Conservation (phyloP, 2,329 filamentous ascomycete species). For the Scytalidium lignicola region DNA sequence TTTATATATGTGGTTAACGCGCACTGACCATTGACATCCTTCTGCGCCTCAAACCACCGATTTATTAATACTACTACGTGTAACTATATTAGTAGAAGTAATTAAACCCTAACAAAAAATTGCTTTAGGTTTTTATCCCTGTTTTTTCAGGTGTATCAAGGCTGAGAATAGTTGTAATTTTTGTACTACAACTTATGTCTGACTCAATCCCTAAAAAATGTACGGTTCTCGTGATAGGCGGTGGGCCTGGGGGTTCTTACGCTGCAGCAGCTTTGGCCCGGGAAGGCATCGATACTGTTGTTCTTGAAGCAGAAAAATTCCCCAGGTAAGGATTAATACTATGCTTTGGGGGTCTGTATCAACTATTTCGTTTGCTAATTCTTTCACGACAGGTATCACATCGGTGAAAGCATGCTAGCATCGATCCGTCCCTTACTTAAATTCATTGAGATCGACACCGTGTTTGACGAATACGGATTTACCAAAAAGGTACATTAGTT, state of each 20-base stretch:
- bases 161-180: no score
- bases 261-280: slow-evolving; percentile 36
- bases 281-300: slow-evolving; percentile 38
- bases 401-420: slow-evolving; percentile 32
- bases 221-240: slow-evolving; percentile 38
- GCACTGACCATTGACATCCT: no score
- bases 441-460: slow-evolving; percentile 38
- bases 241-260: slow-evolving; percentile 42
- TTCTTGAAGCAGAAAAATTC: slow-evolving; percentile 39
- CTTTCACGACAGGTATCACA: slow-evolving; percentile 27
- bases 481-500: slow-evolving; percentile 28
- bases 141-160: no score
- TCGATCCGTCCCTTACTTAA: slow-evolving; percentile 37
- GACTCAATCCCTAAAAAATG: background rate
- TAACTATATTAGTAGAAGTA: no score
- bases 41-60: no score
- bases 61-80: no score
- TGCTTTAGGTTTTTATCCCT: no score
- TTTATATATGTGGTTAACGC: no score
- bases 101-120: no score
- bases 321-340: slow-evolving; percentile 26
- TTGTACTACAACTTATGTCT: background rate
- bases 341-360: background rate
- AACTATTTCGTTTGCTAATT: background rate
- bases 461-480: slow-evolving; percentile 37